Evolutionary conservation across 1,139 yeast genomes (phyloP).

Genomic region (Yamadazyma triangularis): DNA sequence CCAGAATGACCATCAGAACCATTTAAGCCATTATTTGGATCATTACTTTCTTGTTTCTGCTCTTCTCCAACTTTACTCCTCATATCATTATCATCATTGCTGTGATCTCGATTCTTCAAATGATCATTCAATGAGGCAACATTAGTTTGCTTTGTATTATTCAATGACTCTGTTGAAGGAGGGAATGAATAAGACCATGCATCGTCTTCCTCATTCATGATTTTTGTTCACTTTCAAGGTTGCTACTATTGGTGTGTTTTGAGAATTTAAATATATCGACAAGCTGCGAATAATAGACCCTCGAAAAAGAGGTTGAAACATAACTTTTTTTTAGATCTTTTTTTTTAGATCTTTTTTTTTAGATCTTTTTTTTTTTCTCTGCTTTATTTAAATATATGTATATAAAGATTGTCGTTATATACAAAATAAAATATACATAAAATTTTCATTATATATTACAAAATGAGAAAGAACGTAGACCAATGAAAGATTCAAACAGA

Average conservation of each 20-base stretch:
- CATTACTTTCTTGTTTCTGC: conserved; percentile 1
- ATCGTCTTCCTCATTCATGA: conserved; percentile 31
- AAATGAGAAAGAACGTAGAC: background rate
- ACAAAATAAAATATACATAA: background rate
- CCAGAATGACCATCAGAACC: background rate
- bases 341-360: background rate
- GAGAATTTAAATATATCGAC: too few species aligned
- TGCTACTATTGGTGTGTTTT: background rate
- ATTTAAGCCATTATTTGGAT: background rate
- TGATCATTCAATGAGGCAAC: conserved; percentile 8
- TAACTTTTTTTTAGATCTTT: too few species aligned
- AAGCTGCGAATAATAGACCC: background rate
- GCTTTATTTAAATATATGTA: too few species aligned
- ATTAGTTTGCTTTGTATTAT: conserved; percentile 2
- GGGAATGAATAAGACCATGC: conserved; percentile 46
- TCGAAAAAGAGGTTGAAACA: background rate
- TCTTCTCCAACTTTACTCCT: background rate
- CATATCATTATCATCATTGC: conserved; percentile 1
- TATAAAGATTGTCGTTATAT: too few species aligned
- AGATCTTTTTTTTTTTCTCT: too few species aligned
- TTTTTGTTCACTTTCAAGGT: background rate
- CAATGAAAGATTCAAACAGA: conserved; percentile 25
- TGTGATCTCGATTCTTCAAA: conserved; percentile 1
- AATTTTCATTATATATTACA: background rate
- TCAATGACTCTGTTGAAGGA: conserved; percentile 31